Evolutionary conservation across 768 basidiomycete genomes (phyloP).

Genomic region (Leccinum disarticulatum): DNA sequence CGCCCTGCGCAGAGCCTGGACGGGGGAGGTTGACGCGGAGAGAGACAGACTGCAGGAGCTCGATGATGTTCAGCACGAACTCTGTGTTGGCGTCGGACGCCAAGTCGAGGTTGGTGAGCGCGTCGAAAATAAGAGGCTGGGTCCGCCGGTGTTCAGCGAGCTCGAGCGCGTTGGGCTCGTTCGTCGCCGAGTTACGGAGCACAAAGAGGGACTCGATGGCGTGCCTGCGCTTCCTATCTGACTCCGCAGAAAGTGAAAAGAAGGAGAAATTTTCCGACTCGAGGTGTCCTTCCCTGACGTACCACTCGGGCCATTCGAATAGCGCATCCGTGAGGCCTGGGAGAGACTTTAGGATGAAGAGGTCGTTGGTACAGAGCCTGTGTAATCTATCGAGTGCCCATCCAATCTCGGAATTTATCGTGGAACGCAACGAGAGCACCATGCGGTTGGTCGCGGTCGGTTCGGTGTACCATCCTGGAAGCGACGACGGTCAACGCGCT

Average conservation of each 20-base stretch:
- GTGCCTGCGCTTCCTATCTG: slow-evolving; percentile 59
- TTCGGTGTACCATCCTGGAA: slow-evolving; percentile 84
- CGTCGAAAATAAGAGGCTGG: slow-evolving; percentile 61
- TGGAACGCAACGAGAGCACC: slow-evolving; percentile 85
- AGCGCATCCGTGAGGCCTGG: slow-evolving; percentile 82
- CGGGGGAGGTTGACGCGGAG: slow-evolving; percentile 39
- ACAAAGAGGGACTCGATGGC: slow-evolving; percentile 86
- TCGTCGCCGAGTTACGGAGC: slow-evolving; percentile 80
- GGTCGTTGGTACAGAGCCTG: slow-evolving; percentile 75
- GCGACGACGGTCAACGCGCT: slow-evolving; percentile 6
- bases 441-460: slow-evolving; percentile 78
- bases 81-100: slow-evolving; percentile 69
- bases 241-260: slow-evolving; percentile 55
- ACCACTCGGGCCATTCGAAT: slow-evolving; percentile 89
- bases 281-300: slow-evolving; percentile 60
- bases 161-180: slow-evolving; percentile 64
- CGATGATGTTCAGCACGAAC: slow-evolving; percentile 68
- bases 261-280: slow-evolving; percentile 43
- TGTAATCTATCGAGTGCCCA: slow-evolving; percentile 93
- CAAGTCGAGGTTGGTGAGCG: slow-evolving; percentile 60
- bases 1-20: slow-evolving; percentile 38
- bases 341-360: slow-evolving; percentile 67
- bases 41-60: slow-evolving; percentile 67
- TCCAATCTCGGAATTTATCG: slow-evolving; percentile 75
- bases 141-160: slow-evolving; percentile 61